These are phyloP conservation scores for Collybia sp. DNA, from an alignment of 768 basidiomycete species.

Conservation along the genomic window DNA sequence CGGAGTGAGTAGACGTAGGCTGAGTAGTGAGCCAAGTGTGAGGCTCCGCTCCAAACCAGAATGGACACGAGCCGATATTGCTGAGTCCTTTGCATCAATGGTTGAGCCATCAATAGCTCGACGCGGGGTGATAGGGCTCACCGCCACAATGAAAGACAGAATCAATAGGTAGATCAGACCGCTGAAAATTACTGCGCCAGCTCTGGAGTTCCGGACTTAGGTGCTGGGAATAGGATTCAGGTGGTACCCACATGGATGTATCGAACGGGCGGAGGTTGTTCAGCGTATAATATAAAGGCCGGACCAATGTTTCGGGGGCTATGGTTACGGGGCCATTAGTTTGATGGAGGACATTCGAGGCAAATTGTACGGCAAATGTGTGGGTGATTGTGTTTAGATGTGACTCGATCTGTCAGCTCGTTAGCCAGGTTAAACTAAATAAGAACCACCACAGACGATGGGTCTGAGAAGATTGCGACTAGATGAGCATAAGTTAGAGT, in stretches of 20 bases:
- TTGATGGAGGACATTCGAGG: slow-evolving; percentile 3
- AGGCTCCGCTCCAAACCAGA: slow-evolving; percentile 37
- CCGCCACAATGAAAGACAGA: slow-evolving; percentile 22
- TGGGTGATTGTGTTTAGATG: slow-evolving; percentile 11
- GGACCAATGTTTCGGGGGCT: slow-evolving; percentile 33
- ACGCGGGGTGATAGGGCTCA: slow-evolving; percentile 4
- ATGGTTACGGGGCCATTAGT: slow-evolving; percentile 17
- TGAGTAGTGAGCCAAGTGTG: slow-evolving; percentile 30
- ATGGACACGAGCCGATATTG: slow-evolving; percentile 23
- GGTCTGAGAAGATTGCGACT: slow-evolving; percentile 13
- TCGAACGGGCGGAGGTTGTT: slow-evolving; percentile 44
- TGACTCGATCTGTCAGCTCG: background rate
- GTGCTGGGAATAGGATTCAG: background rate
- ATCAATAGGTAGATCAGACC: slow-evolving; percentile 30
- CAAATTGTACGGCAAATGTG: slow-evolving; percentile 22
- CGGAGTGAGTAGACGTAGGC: slow-evolving; percentile 34
- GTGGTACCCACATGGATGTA: slow-evolving; percentile 35
- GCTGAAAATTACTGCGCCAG: slow-evolving; percentile 31
- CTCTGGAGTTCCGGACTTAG: slow-evolving; percentile 15
- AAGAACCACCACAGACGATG: slow-evolving; percentile 4
- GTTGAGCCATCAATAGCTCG: background rate
- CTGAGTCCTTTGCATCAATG: slow-evolving; percentile 19
- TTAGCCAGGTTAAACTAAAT: too few species aligned
- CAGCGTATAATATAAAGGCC: slow-evolving; percentile 31
- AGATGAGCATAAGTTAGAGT: background rate